phyloP scores from a whole-genome alignment of 2,329 filamentous ascomycete genomes.

The Scedosporium dehoogii region DNA sequence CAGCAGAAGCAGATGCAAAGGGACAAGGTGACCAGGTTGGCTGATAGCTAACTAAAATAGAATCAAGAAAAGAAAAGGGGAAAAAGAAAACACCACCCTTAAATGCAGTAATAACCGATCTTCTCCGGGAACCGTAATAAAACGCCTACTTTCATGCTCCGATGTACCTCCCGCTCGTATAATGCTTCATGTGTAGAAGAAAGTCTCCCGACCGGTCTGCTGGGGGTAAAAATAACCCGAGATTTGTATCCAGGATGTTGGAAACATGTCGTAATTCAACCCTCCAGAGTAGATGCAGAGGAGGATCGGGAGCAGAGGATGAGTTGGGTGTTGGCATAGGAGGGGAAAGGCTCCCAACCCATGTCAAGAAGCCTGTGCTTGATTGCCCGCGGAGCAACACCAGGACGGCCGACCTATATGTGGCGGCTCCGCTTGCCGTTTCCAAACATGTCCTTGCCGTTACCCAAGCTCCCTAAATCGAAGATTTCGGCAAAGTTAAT shows the following conservation, averaged over 20 bases:
- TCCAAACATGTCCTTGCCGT: slow-evolving; percentile 50
- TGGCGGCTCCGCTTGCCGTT: slow-evolving; percentile 42
- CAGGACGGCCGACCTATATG: slow-evolving; percentile 15
- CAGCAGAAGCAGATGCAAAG: neutral
- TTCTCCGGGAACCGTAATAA: neutral
- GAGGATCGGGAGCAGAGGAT: neutral
- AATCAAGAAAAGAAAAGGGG: neutral
- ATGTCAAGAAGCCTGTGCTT: too few species aligned
- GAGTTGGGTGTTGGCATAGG: neutral
- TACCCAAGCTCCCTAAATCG: slow-evolving; percentile 53
- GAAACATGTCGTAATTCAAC: neutral
- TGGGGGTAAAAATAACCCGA: neutral
- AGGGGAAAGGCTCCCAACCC: too few species aligned
- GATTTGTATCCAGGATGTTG: neutral
- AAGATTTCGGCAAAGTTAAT: slow-evolving; percentile 69
- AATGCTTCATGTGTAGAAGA: neutral
- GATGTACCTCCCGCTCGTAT: neutral
- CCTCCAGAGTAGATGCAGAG: neutral
- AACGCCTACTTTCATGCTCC: neutral
- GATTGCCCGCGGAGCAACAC: neutral
- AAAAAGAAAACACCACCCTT: slow-evolving; percentile 1
- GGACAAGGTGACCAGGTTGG: neutral
- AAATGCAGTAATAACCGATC: neutral
- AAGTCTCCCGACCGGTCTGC: neutral
- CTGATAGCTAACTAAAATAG: neutral